Percentiles rank a stretch among this genome's conserved stretches.
These are phyloP conservation scores for Bjerkandera adusta DNA, from an alignment of 1,284 basidiomycete genomes.

Conservation along the genomic window DNA sequence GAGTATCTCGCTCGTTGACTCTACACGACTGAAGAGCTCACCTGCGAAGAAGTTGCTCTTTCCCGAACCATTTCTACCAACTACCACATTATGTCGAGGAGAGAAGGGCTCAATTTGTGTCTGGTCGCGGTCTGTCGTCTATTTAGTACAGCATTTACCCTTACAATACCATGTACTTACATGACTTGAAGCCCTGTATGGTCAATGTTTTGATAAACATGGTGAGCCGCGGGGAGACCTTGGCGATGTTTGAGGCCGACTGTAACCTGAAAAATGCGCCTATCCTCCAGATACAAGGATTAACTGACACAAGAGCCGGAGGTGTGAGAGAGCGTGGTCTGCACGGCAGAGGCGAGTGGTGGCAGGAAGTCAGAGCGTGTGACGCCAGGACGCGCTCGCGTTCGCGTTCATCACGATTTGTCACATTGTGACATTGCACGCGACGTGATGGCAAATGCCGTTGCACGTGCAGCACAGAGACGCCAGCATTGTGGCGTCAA, in stretches of 20 bases:
- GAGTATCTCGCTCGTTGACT: not conserved
- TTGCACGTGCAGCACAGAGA: not conserved
- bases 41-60: constrained; percentile 98
- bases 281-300: not conserved
- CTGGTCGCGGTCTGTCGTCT: constrained; percentile 68
- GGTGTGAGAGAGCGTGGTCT: too few species aligned
- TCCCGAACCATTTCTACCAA: constrained; percentile 92
- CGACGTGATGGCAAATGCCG: not conserved
- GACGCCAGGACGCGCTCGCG: constrained; percentile 11
- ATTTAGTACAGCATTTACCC: too few species aligned
- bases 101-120: constrained; percentile 83
- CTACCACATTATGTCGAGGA: constrained; percentile 89
- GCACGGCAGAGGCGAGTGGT: too few species aligned
- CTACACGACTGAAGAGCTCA: constrained; percentile 30
- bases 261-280: not conserved
- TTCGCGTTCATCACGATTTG: constrained; percentile 11
- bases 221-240: not conserved
- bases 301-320: too few species aligned
- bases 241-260: not conserved
- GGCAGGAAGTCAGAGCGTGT: not conserved
- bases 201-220: constrained; percentile 93
- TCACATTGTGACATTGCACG: not conserved
- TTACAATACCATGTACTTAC: constrained; percentile 42
- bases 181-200: constrained; percentile 97
- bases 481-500: too few species aligned